Base-by-base conservation (phyloP, 176 grass and related monocot species). In the Bolboschoenus planiculmis region DNA sequence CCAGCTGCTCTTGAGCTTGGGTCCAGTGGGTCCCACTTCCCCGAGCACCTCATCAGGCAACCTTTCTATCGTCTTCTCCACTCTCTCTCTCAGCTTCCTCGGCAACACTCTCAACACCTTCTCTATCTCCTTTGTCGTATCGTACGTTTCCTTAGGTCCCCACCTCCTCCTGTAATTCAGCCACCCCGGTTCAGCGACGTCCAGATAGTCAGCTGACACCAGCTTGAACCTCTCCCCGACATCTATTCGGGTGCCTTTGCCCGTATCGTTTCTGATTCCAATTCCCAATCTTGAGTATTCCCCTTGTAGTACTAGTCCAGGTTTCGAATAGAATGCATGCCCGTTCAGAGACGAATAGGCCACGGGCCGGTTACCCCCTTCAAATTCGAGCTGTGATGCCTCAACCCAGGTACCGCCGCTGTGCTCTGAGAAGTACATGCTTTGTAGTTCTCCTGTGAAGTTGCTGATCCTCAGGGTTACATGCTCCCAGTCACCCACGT, bases 401-500 rank as follows among this genome's bases (percentile, higher is more conserved):
- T 95, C 87, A 51, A 93, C 55, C 95, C 95, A 98, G 0, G 47
- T 3, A 7, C 92, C 90, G 2, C 85, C 56, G 42, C 90, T 88
- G 76, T 98, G 95, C 84, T 95, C 87, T 2, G 92, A 86, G 77
- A 93, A 83, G 79, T 91, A 98, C 15, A 91, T 63, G 75, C 82
- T 78, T 43, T 87, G 46, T 3, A 98, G 82, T 64, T 93, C 89
- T 3, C 95, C 90, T 5, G 43, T 87, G 61, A 98, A 93, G 74
- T 98, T 98, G 92, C 85, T 98, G 47, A 98, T 71, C 34, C 95
- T 86, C 9, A 98, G 82, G 35, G 95, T 98, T 10, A 93, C 24
- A 85, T 98, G 95, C 86, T 98, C 95, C 95, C 95, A 98, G 82
- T 98, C 95, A 23, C 95, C 95, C 35, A 91, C 85, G 81, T 98